phyloP scores from a whole-genome alignment of 331 rosid genomes.

The Telfairia occidentalis region DNA sequence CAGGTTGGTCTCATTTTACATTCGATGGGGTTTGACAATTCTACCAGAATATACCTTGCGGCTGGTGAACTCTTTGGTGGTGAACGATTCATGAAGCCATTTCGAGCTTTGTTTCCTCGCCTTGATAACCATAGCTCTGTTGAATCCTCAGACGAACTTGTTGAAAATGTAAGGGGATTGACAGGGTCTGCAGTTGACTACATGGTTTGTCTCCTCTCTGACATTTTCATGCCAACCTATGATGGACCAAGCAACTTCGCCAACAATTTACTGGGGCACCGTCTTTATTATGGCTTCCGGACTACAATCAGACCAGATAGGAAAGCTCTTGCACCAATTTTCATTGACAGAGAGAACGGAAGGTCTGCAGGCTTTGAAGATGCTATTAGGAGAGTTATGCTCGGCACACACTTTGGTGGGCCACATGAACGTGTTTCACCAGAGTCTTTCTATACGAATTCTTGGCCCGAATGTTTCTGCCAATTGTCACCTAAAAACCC shows the following conservation, averaged over 20 bases:
- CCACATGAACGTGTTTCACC: conserved; percentile 80
- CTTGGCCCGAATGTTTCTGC: conserved; percentile 99
- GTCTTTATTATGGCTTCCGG: conserved; percentile 90
- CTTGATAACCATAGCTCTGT: conserved; percentile 81
- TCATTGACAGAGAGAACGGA: conserved; percentile 64
- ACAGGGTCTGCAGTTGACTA: conserved; percentile 97
- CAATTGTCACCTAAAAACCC: conserved; percentile 50
- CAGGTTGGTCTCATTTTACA: conserved; percentile 49
- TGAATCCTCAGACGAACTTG: conserved; percentile 64
- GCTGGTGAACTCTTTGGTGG: conserved; percentile 93
- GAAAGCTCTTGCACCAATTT: conserved; percentile 84
- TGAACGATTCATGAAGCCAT: conserved; percentile 76
- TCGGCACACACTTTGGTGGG: conserved; percentile 69
- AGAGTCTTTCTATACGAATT: conserved; percentile 88
- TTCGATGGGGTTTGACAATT: conserved; percentile 46
- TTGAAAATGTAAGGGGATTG: conserved; percentile 65
- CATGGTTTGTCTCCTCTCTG: conserved; percentile 98
- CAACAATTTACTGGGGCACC: conserved; percentile 95
- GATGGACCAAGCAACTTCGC: conserved; percentile 99
- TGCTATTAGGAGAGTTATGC: conserved; percentile 67
- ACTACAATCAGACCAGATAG: conserved; percentile 86
- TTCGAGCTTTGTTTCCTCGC: conserved; percentile 60
- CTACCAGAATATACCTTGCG: conserved; percentile 42
- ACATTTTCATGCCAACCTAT: conserved; percentile 95
- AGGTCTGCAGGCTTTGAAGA: conserved; percentile 53